Evolutionary conservation across 2,329 filamentous ascomycete species (phyloP).

Genomic region (Fusarium fracticaudum): DNA sequence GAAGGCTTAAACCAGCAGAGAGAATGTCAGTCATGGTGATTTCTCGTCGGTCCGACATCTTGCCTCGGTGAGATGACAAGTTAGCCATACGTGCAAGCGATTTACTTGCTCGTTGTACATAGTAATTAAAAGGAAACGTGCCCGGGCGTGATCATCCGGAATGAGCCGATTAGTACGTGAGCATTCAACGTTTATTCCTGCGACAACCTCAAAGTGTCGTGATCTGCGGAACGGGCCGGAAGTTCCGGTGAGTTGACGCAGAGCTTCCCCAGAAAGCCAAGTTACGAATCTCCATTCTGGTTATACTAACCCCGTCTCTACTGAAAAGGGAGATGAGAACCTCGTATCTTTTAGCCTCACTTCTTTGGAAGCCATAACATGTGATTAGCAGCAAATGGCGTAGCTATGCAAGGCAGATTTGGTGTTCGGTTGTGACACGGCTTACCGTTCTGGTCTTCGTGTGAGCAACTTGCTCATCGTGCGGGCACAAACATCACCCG

Average conservation of each 20-base stretch:
- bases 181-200: accelerated
- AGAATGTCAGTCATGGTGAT: too few species aligned
- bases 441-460: background rate
- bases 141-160: background rate
- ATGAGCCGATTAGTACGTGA: background rate
- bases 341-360: background rate
- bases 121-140: background rate
- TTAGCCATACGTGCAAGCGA: background rate
- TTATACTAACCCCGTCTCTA: too few species aligned
- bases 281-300: background rate
- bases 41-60: too few species aligned
- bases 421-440: accelerated
- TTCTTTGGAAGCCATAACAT: background rate
- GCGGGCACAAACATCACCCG: background rate
- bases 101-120: background rate
- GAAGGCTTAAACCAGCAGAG: too few species aligned
- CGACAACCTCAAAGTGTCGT: background rate
- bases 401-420: background rate
- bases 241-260: background rate
- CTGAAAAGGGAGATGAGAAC: accelerated
- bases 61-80: too few species aligned
- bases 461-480: background rate
- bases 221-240: background rate
- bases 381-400: background rate
- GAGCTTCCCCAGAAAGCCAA: background rate